Evolutionary conservation across 495 filamentous ascomycete species (phyloP).

Genomic region (Xylaria nigripes): DNA sequence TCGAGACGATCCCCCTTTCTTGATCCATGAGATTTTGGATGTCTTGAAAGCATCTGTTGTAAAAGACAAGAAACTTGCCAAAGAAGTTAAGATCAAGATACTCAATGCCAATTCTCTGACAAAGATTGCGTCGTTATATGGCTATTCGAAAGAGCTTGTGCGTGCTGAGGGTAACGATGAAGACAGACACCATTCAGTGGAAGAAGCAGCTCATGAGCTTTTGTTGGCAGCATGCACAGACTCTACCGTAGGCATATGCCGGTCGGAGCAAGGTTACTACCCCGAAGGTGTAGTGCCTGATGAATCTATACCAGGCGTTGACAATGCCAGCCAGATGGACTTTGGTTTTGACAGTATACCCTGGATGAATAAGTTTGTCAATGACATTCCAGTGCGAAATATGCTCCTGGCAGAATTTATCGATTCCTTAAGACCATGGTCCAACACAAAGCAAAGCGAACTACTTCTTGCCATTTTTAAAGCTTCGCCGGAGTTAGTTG

Average conservation of each 20-base stretch:
- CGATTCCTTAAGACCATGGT: constrained; percentile 73
- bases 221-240: constrained; percentile 65
- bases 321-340: constrained; percentile 47
- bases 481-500: constrained; percentile 72
- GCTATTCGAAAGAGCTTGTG: constrained; percentile 39
- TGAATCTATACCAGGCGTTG: constrained; percentile 27
- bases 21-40: constrained; percentile 59
- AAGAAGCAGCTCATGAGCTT: constrained; percentile 59
- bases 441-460: constrained; percentile 70
- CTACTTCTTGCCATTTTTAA: constrained; percentile 71
- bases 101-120: constrained; percentile 63
- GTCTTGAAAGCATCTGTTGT: constrained; percentile 57
- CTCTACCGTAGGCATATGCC: constrained; percentile 58
- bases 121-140: constrained; percentile 63
- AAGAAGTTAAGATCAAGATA: constrained; percentile 61
- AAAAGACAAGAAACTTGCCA: constrained; percentile 57
- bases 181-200: constrained; percentile 33
- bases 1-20: constrained; percentile 60
- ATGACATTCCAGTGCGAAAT: constrained; percentile 65
- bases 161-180: constrained; percentile 14
- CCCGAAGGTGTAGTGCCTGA: constrained; percentile 58
- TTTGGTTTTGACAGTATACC: constrained; percentile 59
- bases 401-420: constrained; percentile 64
- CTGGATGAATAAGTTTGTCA: constrained; percentile 58
- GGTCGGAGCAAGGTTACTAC: constrained; percentile 62